A percentile compares a stretch with the other conserved stretches of the same genome.
Conservation (phyloP, 371 early-diverging fungal species). For the Apophysomyces variabilis region DNA sequence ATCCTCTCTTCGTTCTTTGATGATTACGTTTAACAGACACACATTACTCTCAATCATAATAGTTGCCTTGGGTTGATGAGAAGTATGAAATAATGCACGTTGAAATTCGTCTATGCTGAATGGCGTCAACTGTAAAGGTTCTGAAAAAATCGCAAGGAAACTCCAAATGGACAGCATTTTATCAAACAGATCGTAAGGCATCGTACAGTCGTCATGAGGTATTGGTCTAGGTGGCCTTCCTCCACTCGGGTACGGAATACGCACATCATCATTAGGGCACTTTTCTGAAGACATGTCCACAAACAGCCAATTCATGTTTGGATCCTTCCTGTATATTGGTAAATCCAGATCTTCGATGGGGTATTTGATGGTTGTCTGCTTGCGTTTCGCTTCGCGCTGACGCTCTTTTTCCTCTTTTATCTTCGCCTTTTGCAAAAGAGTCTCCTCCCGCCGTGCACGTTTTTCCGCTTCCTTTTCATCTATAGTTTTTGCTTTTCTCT, state of each 20-base stretch:
- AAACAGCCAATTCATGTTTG: constrained; percentile 46
- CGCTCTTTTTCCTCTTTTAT: constrained; percentile 47
- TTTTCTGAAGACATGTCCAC: constrained; percentile 45
- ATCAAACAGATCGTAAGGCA: constrained; percentile 34
- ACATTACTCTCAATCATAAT: constrained; percentile 40
- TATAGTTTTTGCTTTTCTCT: constrained; percentile 36
- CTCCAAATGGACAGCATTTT: constrained; percentile 40
- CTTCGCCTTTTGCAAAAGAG: constrained; percentile 35
- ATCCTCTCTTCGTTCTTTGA: constrained; percentile 48
- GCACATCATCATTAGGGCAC: constrained; percentile 16
- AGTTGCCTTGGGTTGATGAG: constrained; percentile 34
- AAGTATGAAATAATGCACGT: constrained; percentile 30
- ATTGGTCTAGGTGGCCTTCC: constrained; percentile 42
- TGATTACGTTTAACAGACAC: constrained; percentile 47
- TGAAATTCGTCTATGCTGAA: constrained; percentile 55
- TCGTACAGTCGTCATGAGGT: constrained; percentile 30
- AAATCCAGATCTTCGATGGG: constrained; percentile 68
- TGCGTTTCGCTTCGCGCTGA: constrained; percentile 36
- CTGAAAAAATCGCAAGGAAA: constrained; percentile 49
- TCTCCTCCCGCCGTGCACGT: constrained; percentile 50
- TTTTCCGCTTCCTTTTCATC: constrained; percentile 46
- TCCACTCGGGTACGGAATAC: constrained; percentile 49
- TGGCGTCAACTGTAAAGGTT: constrained; percentile 39
- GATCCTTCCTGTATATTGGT: constrained; percentile 56
- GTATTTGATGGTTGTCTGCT: constrained; percentile 57